Conservation (phyloP, 495 filamentous ascomycete genomes). For the Aspergillus cavernicola region DNA sequence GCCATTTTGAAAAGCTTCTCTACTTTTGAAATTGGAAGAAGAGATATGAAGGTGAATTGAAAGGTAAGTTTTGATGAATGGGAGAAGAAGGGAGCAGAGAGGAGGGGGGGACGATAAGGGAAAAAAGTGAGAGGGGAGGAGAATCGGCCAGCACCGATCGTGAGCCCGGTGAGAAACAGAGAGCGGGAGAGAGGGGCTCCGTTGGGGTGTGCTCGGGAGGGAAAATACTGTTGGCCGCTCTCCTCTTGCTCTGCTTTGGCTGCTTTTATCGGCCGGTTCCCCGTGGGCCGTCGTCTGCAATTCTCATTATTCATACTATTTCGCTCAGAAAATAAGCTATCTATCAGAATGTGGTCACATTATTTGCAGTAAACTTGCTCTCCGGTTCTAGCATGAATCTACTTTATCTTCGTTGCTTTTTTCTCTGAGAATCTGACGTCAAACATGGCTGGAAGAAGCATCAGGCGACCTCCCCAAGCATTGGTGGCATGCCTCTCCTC, state of each 20-base stretch:
- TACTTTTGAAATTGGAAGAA: conserved; percentile 14
- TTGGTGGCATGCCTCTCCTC: background rate
- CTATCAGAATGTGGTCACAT: background rate
- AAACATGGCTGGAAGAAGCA: background rate
- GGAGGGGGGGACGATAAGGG: conserved; percentile 19
- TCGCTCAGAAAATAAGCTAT: conserved; percentile 1
- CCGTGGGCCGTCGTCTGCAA: conserved; percentile 6
- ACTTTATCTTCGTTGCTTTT: background rate
- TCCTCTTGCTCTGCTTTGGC: background rate
- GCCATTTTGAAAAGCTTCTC: conserved; percentile 38
- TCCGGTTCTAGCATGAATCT: background rate
- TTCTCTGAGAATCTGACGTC: background rate
- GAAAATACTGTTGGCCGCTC: conserved; percentile 41
- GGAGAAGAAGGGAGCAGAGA: conserved; percentile 21
- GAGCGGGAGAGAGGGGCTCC: conserved; percentile 12
- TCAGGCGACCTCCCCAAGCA: conserved; percentile 2
- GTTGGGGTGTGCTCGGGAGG: conserved; percentile 25
- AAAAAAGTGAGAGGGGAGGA: conserved; percentile 10
- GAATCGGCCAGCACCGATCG: background rate
- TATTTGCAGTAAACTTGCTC: background rate
- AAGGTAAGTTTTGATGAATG: conserved; percentile 16
- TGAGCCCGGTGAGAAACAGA: conserved; percentile 19
- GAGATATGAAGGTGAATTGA: conserved; percentile 10
- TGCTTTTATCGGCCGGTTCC: conserved; percentile 17
- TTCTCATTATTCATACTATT: background rate